phyloP scores from a whole-genome alignment of 2,329 filamentous ascomycete species.

The Curvularia spicifera region DNA sequence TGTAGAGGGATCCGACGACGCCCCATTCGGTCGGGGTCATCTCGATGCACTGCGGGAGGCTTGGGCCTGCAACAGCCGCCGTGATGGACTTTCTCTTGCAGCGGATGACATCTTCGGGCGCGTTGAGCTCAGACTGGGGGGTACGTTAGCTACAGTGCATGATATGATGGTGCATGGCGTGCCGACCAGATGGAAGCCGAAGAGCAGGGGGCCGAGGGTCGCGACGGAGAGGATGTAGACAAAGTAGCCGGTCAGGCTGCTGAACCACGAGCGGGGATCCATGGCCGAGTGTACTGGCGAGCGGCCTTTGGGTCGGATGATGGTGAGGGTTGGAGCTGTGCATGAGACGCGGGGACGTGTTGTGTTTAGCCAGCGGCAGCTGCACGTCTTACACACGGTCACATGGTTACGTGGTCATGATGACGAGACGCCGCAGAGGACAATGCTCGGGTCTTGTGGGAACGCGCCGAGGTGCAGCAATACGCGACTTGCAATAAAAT shows the following conservation, averaged over 20 bases:
- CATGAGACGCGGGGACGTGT: conserved; percentile 8
- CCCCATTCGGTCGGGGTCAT: conserved; percentile 86
- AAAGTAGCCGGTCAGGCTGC: conserved; percentile 74
- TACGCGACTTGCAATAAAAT: neutral
- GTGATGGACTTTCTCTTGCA: conserved; percentile 70
- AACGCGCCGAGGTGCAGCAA: neutral
- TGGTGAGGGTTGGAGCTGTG: neutral
- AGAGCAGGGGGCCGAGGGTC: conserved; percentile 88
- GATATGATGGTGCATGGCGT: neutral
- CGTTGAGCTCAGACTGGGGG: conserved; percentile 85
- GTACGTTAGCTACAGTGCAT: conserved; percentile 25
- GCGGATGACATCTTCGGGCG: conserved; percentile 90
- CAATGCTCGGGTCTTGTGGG: conserved; percentile 14
- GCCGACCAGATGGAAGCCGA: conserved; percentile 87
- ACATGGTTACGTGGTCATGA: conserved; percentile 18
- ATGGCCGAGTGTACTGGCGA: conserved; percentile 35
- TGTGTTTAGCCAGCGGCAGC: conserved; percentile 5
- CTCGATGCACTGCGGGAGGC: conserved; percentile 78
- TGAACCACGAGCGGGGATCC: conserved; percentile 49
- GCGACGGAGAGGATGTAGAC: conserved; percentile 76
- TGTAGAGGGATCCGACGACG: conserved; percentile 88
- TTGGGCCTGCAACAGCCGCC: conserved; percentile 42
- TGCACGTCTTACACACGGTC: neutral
- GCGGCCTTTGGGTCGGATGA: neutral
- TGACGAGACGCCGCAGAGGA: conserved; percentile 13